Conservation (phyloP, 768 basidiomycete species). For the Suillus lakei region DNA sequence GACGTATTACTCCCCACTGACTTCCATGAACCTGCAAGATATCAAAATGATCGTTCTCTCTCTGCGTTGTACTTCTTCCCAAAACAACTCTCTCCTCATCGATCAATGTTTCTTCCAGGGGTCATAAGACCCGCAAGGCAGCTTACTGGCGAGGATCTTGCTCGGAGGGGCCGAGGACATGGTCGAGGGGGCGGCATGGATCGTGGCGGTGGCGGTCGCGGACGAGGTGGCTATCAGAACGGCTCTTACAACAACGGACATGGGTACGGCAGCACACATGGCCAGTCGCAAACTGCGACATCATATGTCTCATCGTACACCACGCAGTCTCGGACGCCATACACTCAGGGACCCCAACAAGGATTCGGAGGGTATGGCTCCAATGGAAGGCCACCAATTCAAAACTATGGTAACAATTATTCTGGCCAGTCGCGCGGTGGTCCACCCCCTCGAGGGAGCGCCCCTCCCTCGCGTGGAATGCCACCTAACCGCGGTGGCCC, state of each 20-base stretch:
- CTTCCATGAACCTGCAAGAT: conserved; percentile 66
- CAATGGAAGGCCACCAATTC: conserved; percentile 34
- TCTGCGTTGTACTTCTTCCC: conserved; percentile 92
- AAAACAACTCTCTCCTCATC: conserved; percentile 82
- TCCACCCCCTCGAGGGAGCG: conserved; percentile 14
- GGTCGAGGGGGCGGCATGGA: conserved; percentile 49
- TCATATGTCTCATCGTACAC: conserved; percentile 23
- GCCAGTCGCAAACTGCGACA: conserved; percentile 16
- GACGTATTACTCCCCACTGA: conserved; percentile 81
- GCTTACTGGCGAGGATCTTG: conserved; percentile 71
- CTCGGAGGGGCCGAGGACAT: conserved; percentile 54
- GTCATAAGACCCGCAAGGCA: conserved; percentile 60
- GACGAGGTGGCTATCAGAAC: conserved; percentile 36
- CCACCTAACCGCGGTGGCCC: conserved; percentile 23
- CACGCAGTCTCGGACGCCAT: conserved; percentile 17
- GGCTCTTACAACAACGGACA: conserved; percentile 20
- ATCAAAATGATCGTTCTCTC: conserved; percentile 87
- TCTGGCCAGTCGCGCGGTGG: conserved; percentile 30
- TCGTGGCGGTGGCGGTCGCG: conserved; percentile 37
- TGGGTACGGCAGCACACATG: conserved; percentile 21
- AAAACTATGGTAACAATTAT: conserved; percentile 37
- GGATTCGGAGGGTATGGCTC: conserved; percentile 39
- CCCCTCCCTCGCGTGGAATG: conserved; percentile 11
- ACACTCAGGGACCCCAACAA: conserved; percentile 20
- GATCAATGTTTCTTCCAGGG: conserved; percentile 80